phyloP scores from a whole-genome alignment of 331 rosid genomes.

The Phaseolus coccineus region DNA sequence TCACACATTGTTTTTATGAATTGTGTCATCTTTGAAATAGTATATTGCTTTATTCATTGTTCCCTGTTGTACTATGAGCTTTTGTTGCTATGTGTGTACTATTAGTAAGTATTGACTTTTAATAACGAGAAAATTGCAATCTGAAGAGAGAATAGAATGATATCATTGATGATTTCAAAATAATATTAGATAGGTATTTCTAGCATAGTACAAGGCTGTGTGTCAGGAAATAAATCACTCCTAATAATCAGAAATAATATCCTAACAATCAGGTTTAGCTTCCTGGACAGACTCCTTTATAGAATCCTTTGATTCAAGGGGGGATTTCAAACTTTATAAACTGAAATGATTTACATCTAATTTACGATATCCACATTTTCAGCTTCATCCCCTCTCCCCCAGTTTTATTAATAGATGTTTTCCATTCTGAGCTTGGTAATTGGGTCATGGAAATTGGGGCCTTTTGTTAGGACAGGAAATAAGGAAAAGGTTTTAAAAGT shows the following conservation, averaged over 20 bases:
- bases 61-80: background rate
- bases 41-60: background rate
- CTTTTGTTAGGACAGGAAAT: too few species aligned
- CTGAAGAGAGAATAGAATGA: background rate
- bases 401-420: background rate
- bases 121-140: background rate
- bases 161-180: background rate
- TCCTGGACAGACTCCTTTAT: background rate
- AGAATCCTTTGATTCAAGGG: background rate
- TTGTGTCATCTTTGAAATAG: too few species aligned
- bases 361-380: background rate
- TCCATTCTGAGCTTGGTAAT: background rate
- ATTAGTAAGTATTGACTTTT: background rate
- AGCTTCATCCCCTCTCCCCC: background rate
- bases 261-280: background rate
- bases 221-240: background rate
- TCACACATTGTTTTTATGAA: too few species aligned
- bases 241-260: background rate
- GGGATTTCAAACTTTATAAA: background rate
- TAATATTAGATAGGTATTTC: background rate
- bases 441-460: background rate
- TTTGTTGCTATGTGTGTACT: background rate
- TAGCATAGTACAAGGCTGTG: background rate
- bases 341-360: background rate
- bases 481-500: too few species aligned